Percentiles rank a stretch among this genome's conserved stretches.
Conservation (phyloP, 768 basidiomycete species). For the Phlegmacium glaucopus region DNA sequence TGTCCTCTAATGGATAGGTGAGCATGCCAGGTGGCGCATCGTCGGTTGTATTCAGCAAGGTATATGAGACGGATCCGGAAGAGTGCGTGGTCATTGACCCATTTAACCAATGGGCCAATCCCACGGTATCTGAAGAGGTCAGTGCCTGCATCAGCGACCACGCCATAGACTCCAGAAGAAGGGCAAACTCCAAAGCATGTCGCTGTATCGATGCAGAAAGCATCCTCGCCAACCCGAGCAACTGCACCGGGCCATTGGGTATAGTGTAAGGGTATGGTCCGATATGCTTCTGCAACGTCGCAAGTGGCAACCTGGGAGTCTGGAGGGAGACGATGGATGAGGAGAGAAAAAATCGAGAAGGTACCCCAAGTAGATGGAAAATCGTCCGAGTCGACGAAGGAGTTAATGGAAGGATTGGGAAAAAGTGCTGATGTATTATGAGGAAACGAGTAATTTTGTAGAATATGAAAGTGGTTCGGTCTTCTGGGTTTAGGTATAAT, state of each 20-base stretch:
- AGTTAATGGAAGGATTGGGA: constrained; percentile 24
- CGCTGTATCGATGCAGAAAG: constrained; percentile 21
- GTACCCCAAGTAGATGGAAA: constrained; percentile 44
- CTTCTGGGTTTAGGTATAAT: constrained; percentile 30
- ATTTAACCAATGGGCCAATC: constrained; percentile 25
- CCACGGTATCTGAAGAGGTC: constrained; percentile 21
- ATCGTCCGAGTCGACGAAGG: constrained; percentile 20
- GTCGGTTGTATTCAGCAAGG: constrained; percentile 22
- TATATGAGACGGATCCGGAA: constrained; percentile 16
- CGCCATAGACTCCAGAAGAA: constrained; percentile 22
- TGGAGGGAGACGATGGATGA: constrained; percentile 30
- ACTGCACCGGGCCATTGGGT: constrained; percentile 36
- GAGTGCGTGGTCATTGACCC: constrained; percentile 33
- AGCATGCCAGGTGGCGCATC: constrained; percentile 2
- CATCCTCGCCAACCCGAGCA: constrained; percentile 15
- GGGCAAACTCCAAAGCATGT: constrained; percentile 20
- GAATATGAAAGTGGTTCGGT: constrained; percentile 22
- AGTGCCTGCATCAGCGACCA: constrained; percentile 15
- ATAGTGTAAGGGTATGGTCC: constrained; percentile 26
- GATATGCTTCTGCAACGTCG: constrained; percentile 37
- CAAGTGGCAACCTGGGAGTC: constrained; percentile 31
- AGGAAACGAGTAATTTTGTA: constrained; percentile 35
- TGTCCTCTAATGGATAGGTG: not conserved
- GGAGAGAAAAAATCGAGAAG: constrained; percentile 25
- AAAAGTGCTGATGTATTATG: not conserved